Conservation (phyloP, 768 basidiomycete species). For the Mrakia blollopis region DNA sequence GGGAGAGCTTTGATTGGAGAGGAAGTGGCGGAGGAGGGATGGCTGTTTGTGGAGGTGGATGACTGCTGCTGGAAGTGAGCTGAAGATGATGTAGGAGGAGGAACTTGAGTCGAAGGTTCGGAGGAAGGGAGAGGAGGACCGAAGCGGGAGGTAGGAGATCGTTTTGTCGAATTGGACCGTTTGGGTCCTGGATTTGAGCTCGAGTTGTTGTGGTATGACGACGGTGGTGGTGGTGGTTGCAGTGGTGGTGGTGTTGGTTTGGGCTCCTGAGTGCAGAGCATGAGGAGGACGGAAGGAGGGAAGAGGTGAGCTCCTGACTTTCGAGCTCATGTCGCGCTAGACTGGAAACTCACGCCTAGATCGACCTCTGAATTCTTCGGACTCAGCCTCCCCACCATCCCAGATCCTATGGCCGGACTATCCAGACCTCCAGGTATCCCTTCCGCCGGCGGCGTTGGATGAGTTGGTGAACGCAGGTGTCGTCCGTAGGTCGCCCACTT, state of each 20-base stretch:
- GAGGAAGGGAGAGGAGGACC: slow-evolving; percentile 35
- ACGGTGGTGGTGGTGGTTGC: neutral
- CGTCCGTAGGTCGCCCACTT: slow-evolving; percentile 82
- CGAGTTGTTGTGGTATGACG: neutral
- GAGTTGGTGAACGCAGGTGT: slow-evolving; percentile 73
- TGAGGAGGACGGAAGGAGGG: neutral
- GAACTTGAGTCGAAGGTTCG: slow-evolving; percentile 22
- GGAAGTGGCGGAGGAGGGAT: slow-evolving; percentile 35
- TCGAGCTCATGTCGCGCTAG: neutral
- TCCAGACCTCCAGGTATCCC: neutral
- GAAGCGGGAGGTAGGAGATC: neutral
- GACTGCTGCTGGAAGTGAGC: slow-evolving; percentile 26
- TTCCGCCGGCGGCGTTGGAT: slow-evolving; percentile 53
- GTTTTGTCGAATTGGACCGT: slow-evolving; percentile 11
- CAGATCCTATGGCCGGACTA: neutral
- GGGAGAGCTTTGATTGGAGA: slow-evolving; percentile 32
- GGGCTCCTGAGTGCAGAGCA: neutral
- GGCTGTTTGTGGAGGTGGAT: slow-evolving; percentile 37
- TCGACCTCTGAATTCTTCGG: slow-evolving; percentile 22
- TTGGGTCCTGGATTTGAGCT: neutral
- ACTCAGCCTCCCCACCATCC: slow-evolving; percentile 11
- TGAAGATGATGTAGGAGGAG: neutral
- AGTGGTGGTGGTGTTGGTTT: neutral
- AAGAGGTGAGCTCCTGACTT: neutral
- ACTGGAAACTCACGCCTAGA: slow-evolving; percentile 2